Conservation (phyloP, 208 protist species). For the Leishmania guyanensis region DNA sequence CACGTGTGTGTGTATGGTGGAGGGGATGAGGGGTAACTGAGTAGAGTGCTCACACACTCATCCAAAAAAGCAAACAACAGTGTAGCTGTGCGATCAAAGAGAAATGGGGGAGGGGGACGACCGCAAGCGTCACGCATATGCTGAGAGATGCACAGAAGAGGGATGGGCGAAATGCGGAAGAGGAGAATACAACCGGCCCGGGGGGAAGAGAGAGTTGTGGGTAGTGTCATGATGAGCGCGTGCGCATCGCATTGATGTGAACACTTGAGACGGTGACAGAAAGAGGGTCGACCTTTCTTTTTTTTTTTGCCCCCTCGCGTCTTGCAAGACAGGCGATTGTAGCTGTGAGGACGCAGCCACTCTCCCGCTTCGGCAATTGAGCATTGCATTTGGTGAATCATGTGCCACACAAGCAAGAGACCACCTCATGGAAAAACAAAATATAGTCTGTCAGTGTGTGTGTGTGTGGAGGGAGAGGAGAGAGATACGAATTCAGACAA, state of each 20-base stretch:
- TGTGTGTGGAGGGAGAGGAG: not conserved
- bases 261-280: not conserved
- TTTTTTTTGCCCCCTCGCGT: not conserved
- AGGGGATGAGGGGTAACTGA: not conserved
- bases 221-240: not conserved
- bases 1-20: not conserved
- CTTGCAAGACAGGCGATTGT: not conserved
- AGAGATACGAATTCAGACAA: not conserved
- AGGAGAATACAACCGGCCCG: not conserved
- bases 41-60: not conserved
- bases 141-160: not conserved
- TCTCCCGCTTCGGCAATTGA: not conserved
- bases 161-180: not conserved
- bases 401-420: no score
- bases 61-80: not conserved
- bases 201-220: not conserved
- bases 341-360: not conserved
- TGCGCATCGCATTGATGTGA: not conserved
- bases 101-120: not conserved
- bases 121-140: not conserved
- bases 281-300: not conserved
- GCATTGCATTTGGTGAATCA: no score
- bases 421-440: no score
- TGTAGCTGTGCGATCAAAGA: not conserved
- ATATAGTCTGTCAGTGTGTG: not conserved